Evolutionary conservation across 1,284 basidiomycete genomes (phyloP), one percentile per base, ranked within the genome.

Genomic region (Xanthoconium separans): DNA sequence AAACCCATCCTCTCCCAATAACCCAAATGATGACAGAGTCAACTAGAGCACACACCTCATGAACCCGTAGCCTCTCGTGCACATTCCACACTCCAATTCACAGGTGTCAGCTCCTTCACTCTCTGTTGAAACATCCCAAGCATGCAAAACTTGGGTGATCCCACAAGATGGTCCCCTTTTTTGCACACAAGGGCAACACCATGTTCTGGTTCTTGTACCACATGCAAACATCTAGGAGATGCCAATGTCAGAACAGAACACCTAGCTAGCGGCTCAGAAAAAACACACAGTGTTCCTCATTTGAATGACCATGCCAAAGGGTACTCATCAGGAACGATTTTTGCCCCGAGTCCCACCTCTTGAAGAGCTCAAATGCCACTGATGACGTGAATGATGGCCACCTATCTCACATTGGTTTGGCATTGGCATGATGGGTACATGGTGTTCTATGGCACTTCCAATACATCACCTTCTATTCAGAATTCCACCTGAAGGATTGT

Each of bases 351-450:
- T 52, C 53, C 13, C 41, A 55, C 46, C 61, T 74, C 58, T 77
- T 79, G 74, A 89, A 90, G 11, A 91, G 76, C 65, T 91, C 88
- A 61, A 91, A 87, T 0, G 85, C 85, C 31, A 91, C 75, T 0
- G 84, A 80, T 1, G 86, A 81, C 0, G 88, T 86, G 66, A 91
- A 91, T 2, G 83, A 79, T 8, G 86, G 87, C 87, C 87, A 89
- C 61, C 85, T 89, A 27, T 51, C 18, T 6, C n/a, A n/a, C 12
- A 53, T 41, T 30, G 18, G 12, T 59, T 13, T 39, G 44, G 6
- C 12, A 6, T 46, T 10, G 43, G 41, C 31, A 18, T 6, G 27
- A 4, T 51, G 16, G 2, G 31, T 15, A 5, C n/a, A n/a, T n/a
- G n/a, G n/a, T n/a, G n/a, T n/a, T n/a, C n/a, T n/a, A n/a, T n/a